phyloP scores from a whole-genome alignment of 768 basidiomycete species.

The Suillus plorans region DNA sequence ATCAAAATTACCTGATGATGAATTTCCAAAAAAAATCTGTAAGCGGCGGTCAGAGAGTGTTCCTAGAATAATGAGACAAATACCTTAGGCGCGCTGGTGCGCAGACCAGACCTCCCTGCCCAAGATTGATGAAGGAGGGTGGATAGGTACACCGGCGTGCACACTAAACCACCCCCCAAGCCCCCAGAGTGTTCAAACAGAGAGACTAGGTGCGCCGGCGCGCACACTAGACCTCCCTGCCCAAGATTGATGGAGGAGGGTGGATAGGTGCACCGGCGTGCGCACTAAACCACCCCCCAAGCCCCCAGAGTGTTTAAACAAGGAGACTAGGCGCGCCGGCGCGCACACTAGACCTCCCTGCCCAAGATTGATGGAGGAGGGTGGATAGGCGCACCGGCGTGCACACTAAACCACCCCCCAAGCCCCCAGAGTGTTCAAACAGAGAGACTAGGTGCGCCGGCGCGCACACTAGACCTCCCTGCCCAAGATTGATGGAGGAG shows the following conservation, averaged over 20 bases:
- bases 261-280: too few relatives aligned
- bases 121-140: too few relatives aligned
- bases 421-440: not conserved
- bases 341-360: not conserved
- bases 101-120: too few relatives aligned
- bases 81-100: not conserved
- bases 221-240: too few relatives aligned
- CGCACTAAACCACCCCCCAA: not conserved
- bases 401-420: not conserved
- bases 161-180: too few relatives aligned
- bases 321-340: not conserved
- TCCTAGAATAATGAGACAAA: too few relatives aligned
- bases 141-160: too few relatives aligned
- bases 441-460: not conserved
- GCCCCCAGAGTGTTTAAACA: not conserved
- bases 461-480: not conserved
- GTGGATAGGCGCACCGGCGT: not conserved
- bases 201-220: too few relatives aligned
- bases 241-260: too few relatives aligned
- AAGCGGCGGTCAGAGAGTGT: too few relatives aligned
- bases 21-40: too few relatives aligned
- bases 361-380: not conserved
- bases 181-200: too few relatives aligned
- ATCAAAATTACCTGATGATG: not conserved
- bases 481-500: not conserved